Evolutionary conservation across 306 rosid genomes (phyloP).

Genomic region (Dalbergia cultrata): DNA sequence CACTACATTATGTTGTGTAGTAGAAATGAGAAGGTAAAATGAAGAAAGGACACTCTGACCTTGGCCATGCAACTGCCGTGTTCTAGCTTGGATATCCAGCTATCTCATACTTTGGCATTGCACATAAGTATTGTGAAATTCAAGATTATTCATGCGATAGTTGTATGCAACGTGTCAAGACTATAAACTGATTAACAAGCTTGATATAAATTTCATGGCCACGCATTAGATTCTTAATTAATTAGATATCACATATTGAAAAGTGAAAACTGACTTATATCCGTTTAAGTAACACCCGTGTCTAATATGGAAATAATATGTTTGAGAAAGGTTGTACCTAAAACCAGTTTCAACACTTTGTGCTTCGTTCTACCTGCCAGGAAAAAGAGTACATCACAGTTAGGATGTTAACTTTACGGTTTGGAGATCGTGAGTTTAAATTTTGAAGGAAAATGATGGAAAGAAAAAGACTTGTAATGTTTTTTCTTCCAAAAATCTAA

Average conservation of each 20-base stretch:
- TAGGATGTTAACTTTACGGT: background rate
- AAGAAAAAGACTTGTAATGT: no score
- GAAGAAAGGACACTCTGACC: background rate
- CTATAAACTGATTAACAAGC: background rate
- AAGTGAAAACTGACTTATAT: background rate
- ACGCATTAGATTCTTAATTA: background rate
- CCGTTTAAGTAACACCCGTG: background rate
- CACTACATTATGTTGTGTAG: background rate
- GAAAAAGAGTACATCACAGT: background rate
- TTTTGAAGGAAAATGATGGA: no score
- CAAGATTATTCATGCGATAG: background rate
- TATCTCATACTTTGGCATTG: background rate
- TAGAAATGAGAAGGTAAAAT: background rate
- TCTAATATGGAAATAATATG: background rate
- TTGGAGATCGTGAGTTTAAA: no score
- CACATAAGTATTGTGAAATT: background rate
- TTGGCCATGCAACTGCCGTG: background rate
- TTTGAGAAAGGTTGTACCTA: constrained; percentile 41
- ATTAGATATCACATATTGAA: background rate
- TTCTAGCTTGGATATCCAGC: background rate
- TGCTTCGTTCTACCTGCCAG: constrained; percentile 43
- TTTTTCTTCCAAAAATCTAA: no score
- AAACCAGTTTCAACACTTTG: constrained; percentile 50
- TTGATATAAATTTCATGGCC: background rate
- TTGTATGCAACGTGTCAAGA: background rate